These are phyloP conservation scores for Eucalyptus curtisii DNA, from an alignment of 345 rosid genomes.

Conservation along the genomic window DNA sequence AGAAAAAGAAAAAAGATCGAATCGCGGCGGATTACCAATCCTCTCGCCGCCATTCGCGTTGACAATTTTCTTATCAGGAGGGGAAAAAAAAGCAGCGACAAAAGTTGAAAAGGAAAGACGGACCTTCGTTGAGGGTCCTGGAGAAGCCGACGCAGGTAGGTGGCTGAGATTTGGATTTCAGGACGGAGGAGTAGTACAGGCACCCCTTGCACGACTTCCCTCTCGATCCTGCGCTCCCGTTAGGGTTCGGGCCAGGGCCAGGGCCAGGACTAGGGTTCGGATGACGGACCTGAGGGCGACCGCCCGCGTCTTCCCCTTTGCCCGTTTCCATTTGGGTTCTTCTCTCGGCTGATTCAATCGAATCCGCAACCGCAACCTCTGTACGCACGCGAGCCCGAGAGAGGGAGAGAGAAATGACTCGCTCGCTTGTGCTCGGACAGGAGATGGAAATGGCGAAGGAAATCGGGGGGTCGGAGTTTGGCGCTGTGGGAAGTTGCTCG, in stretches of 20 bases:
- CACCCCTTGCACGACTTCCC: constrained; percentile 42
- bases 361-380: background rate
- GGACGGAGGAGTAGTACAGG: constrained; percentile 22
- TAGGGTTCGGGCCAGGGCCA: constrained; percentile 1
- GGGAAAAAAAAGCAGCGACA: background rate
- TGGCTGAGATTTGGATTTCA: constrained; percentile 14
- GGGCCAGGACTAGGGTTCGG: background rate
- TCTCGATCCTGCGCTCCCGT: background rate
- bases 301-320: background rate
- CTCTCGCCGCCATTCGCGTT: background rate
- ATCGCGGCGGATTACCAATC: background rate
- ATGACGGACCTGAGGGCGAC: background rate
- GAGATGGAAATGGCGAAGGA: background rate
- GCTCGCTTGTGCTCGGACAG: no score
- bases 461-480: background rate
- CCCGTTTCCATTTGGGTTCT: background rate
- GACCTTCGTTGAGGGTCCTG: constrained; percentile 22
- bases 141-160: constrained; percentile 38
- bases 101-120: background rate
- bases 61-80: background rate
- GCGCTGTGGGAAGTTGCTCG: background rate
- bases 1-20: background rate
- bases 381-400: background rate
- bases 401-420: background rate
- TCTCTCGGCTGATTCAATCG: background rate